Evolutionary conservation across 306 rosid species (phyloP), one percentile per base, ranked within the genome.

Genomic region (Rubus idaeus): DNA sequence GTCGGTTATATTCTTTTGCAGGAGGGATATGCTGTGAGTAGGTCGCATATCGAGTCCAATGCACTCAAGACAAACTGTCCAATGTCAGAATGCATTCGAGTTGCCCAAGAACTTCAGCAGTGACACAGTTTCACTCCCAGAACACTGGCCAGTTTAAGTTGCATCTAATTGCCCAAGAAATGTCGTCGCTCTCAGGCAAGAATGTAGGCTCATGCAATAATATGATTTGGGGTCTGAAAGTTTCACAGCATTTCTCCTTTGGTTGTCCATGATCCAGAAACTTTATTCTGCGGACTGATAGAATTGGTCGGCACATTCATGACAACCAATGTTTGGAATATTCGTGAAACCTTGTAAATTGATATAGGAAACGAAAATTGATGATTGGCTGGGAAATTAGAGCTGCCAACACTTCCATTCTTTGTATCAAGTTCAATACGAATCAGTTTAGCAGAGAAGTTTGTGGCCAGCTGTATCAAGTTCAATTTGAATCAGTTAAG

Each of bases 1-100:
- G 18, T 80, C 14, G 41, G 30, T 53, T 60, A 2, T 35, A 62
- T 13, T 63, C 35, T 46, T 80, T 58, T 83, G 89, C 95, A 90
- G 99, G 90, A 86, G 81, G 99, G 93, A 40, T 92, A 83, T 89
- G 94, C 88, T 74, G 97, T 66, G 23, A 87, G 96, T 86, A 90
- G 96, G 87, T 95, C 99, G 23, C 98, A 95, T 84, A 92, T 95
- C 76, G 75, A 67, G 64, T 74, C 88, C 58, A 95, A 95, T 71
- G 96, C 94, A 70, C 83, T 95, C 44, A 92, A 95, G 87, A 92
- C 97, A n/a, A 91, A 90, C 87, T 90, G 99, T 69, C 85, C 92
- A 17, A 92, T 92, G 99, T 84, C 89, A 58, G 94, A 74, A 73
- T 89, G 95, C 89, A 84, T 90, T 76, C 82, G 83, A 73, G 92